Conservation (phyloP, 2,329 filamentous ascomycete species). For the Zopfia rhizophila region DNA sequence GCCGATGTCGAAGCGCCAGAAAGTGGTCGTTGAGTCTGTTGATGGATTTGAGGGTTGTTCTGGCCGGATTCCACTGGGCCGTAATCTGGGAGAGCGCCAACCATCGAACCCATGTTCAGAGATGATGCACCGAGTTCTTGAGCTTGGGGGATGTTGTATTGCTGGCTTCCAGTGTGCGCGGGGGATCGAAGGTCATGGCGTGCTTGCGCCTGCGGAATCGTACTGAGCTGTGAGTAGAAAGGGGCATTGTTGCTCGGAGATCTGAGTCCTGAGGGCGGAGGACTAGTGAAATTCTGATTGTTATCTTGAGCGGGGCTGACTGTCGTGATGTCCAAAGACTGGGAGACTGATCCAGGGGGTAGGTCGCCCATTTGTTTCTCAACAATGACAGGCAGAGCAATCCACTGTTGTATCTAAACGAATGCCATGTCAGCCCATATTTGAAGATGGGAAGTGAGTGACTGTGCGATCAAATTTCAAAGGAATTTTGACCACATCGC, state of each 20-base stretch:
- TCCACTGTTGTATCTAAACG: conserved; percentile 56
- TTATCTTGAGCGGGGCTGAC: conserved; percentile 41
- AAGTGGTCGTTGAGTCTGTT: conserved; percentile 42
- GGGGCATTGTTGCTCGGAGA: conserved; percentile 38
- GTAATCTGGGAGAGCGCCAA: conserved; percentile 50
- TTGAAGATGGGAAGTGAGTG: conserved; percentile 24
- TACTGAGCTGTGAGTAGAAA: conserved; percentile 51
- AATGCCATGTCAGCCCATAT: conserved; percentile 55
- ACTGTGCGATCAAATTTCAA: conserved; percentile 16
- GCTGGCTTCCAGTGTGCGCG: conserved; percentile 30
- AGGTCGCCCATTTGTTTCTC: conserved; percentile 54
- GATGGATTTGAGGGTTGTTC: conserved; percentile 30
- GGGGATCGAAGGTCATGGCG: conserved; percentile 43
- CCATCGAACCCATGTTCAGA: conserved; percentile 51
- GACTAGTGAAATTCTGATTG: conserved; percentile 24
- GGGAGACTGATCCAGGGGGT: conserved; percentile 42
- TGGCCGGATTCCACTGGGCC: conserved; percentile 29
- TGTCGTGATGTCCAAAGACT: conserved; percentile 42
- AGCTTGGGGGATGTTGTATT: conserved; percentile 26
- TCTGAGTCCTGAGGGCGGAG: conserved; percentile 30
- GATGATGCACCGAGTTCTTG: conserved; percentile 39
- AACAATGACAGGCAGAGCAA: conserved; percentile 52
- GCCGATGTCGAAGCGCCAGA: conserved; percentile 52
- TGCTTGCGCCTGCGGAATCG: conserved; percentile 39
- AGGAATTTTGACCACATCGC: conserved; percentile 10